Base-by-base conservation (phyloP, 805 yeast genomes). In the Teunomyces barrocoloradensis region DNA sequence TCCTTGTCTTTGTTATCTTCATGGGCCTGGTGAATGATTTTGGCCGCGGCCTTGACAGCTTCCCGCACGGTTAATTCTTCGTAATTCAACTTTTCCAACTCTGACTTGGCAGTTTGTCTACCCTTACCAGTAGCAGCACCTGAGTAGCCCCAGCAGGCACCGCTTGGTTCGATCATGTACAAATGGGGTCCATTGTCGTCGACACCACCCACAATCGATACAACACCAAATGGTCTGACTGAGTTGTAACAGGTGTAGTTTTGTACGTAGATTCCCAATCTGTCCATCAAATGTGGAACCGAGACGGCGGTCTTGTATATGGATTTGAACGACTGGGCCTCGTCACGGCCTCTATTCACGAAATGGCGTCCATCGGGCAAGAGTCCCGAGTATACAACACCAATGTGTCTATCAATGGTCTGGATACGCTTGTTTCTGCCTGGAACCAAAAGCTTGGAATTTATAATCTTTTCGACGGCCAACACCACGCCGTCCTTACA, bases 81-180 rank as follows among this genome's bases (percentile, higher is more conserved):
- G 51, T 83, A 74, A 55, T 89, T 85, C 65, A 94, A 75, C 68
- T 94, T 94, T 69, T 94, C 99, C 57, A 94, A 79, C 70, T 94
- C 99, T 25, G 92, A 87, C 71, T 92, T 92, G 43, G 99, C 99
- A n/a, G 89, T 81, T 69, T 94, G 99, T 68, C 98, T 83, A 42
- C 99, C 99, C 67, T 92, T 94, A 53, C 99, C 99, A 3, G 97
- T 82, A 13, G 99, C 99, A 34, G 97, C 96, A 51, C 97, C 99
- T 46, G 80, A 78, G 71, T 94, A 94, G 44, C 99, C 99, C 98
- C 99, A 95, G 63, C 85, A 89, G 1, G 89, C 76, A 52, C 99
- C 99, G 65, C 95, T 87, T 58, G 99, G 99, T 66, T 94, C 99
- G 49, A 94, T 77, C 97, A 92, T 94, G 71, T 86, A 92, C 58